Evolutionary conservation across 2,329 filamentous ascomycete species (phyloP).

Genomic region (Paraphaeosphaeria sporulosa): DNA sequence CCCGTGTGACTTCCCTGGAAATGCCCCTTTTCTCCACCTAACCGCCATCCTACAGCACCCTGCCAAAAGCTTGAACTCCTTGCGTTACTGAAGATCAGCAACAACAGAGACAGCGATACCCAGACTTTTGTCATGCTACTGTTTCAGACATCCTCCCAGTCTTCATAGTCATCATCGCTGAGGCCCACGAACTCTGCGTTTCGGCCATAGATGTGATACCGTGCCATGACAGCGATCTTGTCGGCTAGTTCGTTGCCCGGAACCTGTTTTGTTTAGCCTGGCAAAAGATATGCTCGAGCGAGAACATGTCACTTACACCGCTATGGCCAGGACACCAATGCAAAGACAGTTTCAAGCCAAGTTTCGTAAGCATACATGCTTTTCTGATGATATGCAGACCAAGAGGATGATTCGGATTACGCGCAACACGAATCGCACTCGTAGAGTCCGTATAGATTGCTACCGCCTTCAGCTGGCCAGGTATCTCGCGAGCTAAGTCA

Average conservation of each 20-base stretch:
- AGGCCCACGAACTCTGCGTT: slow-evolving; percentile 16
- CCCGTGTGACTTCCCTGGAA: not conserved
- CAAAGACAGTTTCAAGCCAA: slow-evolving; percentile 7
- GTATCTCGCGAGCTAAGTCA: not conserved
- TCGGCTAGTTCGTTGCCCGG: slow-evolving; percentile 24
- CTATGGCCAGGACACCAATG: slow-evolving; percentile 24
- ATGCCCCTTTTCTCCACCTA: not conserved
- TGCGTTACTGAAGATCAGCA: not conserved
- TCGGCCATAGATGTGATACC: not conserved
- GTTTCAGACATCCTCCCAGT: not conserved
- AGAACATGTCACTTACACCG: slow-evolving; percentile 13
- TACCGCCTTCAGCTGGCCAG: slow-evolving; percentile 8
- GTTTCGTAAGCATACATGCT: not conserved
- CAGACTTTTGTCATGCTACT: not conserved
- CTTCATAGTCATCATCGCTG: slow-evolving; percentile 14
- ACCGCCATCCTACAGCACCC: not conserved
- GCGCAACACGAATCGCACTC: not conserved
- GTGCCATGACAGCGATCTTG: slow-evolving; percentile 9
- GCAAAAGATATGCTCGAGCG: not conserved
- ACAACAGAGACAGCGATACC: not conserved
- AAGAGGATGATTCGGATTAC: not conserved
- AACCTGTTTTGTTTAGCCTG: slow-evolving; percentile 13
- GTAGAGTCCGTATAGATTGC: slow-evolving; percentile 20
- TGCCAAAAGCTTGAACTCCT: not conserved
- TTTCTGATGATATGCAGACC: slow-evolving; percentile 8